Evolutionary conservation across 2,329 filamentous ascomycete species (phyloP).

Genomic region (Claviceps sorghi): DNA sequence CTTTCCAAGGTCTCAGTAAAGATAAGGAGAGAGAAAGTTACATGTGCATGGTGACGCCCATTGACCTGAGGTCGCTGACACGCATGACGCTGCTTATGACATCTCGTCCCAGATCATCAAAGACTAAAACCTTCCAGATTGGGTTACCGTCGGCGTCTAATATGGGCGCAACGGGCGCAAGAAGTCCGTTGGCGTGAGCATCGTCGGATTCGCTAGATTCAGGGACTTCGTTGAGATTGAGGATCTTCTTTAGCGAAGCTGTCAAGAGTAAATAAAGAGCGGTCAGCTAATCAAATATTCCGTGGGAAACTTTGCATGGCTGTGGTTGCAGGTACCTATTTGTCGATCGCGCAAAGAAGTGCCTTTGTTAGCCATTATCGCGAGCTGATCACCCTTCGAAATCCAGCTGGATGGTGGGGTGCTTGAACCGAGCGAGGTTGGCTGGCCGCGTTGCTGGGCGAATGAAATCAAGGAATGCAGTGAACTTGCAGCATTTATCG

Average conservation of each 20-base stretch:
- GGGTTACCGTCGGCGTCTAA: constrained; percentile 78
- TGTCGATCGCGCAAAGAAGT: constrained; percentile 36
- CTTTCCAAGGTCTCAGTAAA: not conserved
- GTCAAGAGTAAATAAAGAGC: not conserved
- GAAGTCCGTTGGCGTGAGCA: constrained; percentile 44
- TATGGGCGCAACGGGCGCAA: constrained; percentile 60
- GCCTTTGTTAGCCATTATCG: constrained; percentile 30
- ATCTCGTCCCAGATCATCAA: constrained; percentile 81
- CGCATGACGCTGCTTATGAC: constrained; percentile 92
- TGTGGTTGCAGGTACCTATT: constrained; percentile 22
- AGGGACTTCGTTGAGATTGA: constrained; percentile 77
- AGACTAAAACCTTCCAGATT: constrained; percentile 95
- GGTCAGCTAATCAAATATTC: not conserved
- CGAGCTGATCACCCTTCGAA: not conserved
- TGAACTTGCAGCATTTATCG: not conserved
- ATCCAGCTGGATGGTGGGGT: not conserved
- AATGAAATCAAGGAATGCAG: not conserved
- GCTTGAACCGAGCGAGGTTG: not conserved
- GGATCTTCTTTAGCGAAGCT: constrained; percentile 89
- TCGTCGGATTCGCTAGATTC: constrained; percentile 48
- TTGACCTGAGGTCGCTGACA: constrained; percentile 80
- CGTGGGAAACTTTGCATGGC: not conserved
- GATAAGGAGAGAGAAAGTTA: constrained; percentile 25
- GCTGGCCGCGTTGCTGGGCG: not conserved
- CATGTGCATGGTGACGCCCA: constrained; percentile 96